Evolutionary conservation across 2,329 filamentous ascomycete species (phyloP).

Genomic region (Phialophora verrucosa): DNA sequence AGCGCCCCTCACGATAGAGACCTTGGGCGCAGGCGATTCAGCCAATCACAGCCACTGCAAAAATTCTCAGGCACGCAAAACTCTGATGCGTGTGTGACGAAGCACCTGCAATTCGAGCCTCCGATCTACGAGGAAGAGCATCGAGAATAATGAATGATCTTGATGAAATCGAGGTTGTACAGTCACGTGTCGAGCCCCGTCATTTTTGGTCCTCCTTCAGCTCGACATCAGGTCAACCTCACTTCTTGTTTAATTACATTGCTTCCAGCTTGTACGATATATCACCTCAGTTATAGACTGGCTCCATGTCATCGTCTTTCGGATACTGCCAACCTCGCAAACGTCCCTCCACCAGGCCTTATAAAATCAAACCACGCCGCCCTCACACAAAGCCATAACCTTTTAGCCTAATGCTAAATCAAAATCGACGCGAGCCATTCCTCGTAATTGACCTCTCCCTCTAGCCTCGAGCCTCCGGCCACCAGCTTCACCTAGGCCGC

Average conservation of each 20-base stretch:
- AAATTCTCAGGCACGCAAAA: slow-evolving; percentile 19
- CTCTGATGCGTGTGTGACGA: slow-evolving; percentile 21
- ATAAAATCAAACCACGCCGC: background rate
- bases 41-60: slow-evolving; percentile 8
- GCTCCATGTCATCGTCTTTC: background rate
- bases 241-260: background rate
- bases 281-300: background rate
- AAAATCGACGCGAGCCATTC: background rate
- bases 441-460: background rate
- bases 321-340: background rate
- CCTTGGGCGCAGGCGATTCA: slow-evolving; percentile 18
- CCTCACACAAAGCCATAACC: background rate
- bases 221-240: background rate
- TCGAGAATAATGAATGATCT: background rate
- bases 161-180: too few species aligned
- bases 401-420: background rate
- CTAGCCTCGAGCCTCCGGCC: background rate
- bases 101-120: background rate
- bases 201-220: background rate
- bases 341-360: background rate
- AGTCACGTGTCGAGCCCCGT: background rate
- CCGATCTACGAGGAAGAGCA: background rate
- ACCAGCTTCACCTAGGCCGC: background rate
- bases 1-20: slow-evolving; percentile 9
- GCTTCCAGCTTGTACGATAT: background rate